Percentiles rank a stretch among this genome's conserved stretches.
Evolutionary conservation across 768 basidiomycete species (phyloP).

Genomic region (Tephrocybe sp.): DNA sequence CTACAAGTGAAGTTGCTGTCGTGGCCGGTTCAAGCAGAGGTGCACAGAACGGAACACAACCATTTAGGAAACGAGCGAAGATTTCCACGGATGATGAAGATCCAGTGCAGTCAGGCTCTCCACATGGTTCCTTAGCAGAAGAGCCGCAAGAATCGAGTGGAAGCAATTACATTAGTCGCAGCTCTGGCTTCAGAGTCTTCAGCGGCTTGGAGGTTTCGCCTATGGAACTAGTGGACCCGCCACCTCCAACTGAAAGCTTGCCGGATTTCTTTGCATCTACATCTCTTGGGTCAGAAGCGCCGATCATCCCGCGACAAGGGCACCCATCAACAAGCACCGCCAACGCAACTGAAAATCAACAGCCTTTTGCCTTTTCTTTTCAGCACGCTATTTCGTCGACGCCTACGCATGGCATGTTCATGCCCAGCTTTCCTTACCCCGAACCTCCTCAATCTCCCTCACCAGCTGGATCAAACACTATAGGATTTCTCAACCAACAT

Average conservation of each 20-base stretch:
- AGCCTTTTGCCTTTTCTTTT: conserved; percentile 54
- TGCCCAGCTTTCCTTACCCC: conserved; percentile 50
- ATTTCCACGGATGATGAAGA: conserved; percentile 19
- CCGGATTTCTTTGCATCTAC: conserved; percentile 53
- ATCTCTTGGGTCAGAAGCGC: conserved; percentile 24
- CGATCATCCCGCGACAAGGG: conserved; percentile 12
- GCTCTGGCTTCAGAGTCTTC: conserved; percentile 49
- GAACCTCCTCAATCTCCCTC: conserved; percentile 61
- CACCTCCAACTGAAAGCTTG: conserved; percentile 51
- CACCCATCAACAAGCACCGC: conserved; percentile 43
- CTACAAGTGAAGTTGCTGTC: conserved; percentile 42
- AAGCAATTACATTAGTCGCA: conserved; percentile 22
- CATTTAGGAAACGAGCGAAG: conserved; percentile 55
- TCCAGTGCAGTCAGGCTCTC: background rate
- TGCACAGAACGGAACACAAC: conserved; percentile 38
- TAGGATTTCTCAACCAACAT: conserved; percentile 24
- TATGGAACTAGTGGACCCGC: conserved; percentile 38
- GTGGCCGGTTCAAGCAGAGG: conserved; percentile 34
- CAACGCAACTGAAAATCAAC: conserved; percentile 52
- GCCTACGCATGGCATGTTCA: conserved; percentile 43
- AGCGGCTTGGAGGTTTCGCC: conserved; percentile 37
- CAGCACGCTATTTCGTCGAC: conserved; percentile 48
- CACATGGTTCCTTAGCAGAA: background rate
- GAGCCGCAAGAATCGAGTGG: conserved; percentile 17
- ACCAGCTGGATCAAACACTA: conserved; percentile 36